Conservation (phyloP, 2,329 filamentous ascomycete species). For the Ophiostoma triangulosporum region DNA sequence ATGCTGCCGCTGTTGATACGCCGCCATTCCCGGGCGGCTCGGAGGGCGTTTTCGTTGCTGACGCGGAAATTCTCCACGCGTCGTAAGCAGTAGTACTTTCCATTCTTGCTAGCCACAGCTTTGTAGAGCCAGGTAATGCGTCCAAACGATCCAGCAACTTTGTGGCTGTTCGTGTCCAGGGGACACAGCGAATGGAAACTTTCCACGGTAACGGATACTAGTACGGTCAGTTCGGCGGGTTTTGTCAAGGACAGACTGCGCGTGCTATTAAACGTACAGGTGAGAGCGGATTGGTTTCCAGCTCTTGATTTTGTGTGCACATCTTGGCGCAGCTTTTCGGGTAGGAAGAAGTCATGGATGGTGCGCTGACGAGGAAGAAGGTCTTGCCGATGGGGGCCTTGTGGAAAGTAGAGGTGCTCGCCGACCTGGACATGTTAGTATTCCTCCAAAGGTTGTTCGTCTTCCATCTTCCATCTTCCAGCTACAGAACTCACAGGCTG, state of each 20-base stretch:
- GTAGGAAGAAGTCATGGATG: conserved; percentile 82
- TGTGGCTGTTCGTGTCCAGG: conserved; percentile 60
- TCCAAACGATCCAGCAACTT: conserved; percentile 42
- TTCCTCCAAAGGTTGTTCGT: too few species aligned
- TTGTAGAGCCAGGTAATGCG: conserved; percentile 94
- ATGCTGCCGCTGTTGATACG: conserved; percentile 68
- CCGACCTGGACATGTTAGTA: conserved; percentile 42
- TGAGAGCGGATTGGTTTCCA: conserved; percentile 71
- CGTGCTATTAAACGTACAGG: too few species aligned
- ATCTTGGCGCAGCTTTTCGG: conserved; percentile 76
- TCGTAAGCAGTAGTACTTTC: conserved; percentile 74
- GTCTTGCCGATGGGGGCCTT: conserved; percentile 70
- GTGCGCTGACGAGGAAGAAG: conserved; percentile 74
- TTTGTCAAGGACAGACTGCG: too few species aligned
- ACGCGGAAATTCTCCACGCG: conserved; percentile 80
- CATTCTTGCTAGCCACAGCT: conserved; percentile 77
- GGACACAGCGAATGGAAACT: conserved; percentile 87
- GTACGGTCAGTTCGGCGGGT: too few species aligned
- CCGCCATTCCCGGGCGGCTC: conserved; percentile 80
- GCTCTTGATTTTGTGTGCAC: conserved; percentile 81
- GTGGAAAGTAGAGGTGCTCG: conserved; percentile 86
- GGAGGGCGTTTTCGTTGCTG: conserved; percentile 79
- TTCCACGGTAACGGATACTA: conserved; percentile 45
- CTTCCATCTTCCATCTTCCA: too few species aligned
- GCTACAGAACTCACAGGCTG: conserved; percentile 52